Conservation (phyloP, 805 yeast genomes). For the Pichia insulana region DNA sequence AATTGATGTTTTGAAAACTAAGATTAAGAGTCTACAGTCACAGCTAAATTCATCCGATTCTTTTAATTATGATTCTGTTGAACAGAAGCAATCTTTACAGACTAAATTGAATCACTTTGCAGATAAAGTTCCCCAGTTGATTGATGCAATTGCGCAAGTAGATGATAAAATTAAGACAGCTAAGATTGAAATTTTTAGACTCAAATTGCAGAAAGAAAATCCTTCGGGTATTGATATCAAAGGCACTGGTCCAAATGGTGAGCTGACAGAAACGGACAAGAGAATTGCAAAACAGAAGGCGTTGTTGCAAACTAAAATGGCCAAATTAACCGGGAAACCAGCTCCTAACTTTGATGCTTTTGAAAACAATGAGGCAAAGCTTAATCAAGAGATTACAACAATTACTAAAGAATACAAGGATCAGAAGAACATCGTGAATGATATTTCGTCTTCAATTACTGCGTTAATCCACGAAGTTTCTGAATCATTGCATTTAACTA, state of each 20-base stretch:
- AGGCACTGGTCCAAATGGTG: constrained; percentile 85
- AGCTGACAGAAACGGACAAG: constrained; percentile 74
- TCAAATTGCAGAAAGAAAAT: constrained; percentile 46
- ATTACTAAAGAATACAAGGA: constrained; percentile 46
- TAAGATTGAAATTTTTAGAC: constrained; percentile 55
- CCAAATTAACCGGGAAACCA: constrained; percentile 78
- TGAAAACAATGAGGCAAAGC: constrained; percentile 45
- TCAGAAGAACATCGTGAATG: constrained; percentile 55
- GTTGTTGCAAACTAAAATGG: constrained; percentile 76
- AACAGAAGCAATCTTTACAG: constrained; percentile 43
- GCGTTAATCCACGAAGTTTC: constrained; percentile 41
- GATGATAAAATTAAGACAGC: constrained; percentile 63
- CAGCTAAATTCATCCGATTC: constrained; percentile 25
- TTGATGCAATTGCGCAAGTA: constrained; percentile 50
- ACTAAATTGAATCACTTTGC: constrained; percentile 53
- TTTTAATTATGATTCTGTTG: constrained; percentile 27
- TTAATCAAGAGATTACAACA: constrained; percentile 42
- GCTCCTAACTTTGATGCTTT: constrained; percentile 36
- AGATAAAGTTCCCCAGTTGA: constrained; percentile 63
- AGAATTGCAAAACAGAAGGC: constrained; percentile 76
- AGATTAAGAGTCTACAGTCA: constrained; percentile 43
- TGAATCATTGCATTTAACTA: constrained; percentile 22
- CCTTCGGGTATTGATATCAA: constrained; percentile 58
- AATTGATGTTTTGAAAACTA: constrained; percentile 55
- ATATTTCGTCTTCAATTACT: constrained; percentile 62